These are phyloP conservation scores for Diplodia corticola DNA, from an alignment of 2,329 filamentous ascomycete species.

Conservation along the genomic window DNA sequence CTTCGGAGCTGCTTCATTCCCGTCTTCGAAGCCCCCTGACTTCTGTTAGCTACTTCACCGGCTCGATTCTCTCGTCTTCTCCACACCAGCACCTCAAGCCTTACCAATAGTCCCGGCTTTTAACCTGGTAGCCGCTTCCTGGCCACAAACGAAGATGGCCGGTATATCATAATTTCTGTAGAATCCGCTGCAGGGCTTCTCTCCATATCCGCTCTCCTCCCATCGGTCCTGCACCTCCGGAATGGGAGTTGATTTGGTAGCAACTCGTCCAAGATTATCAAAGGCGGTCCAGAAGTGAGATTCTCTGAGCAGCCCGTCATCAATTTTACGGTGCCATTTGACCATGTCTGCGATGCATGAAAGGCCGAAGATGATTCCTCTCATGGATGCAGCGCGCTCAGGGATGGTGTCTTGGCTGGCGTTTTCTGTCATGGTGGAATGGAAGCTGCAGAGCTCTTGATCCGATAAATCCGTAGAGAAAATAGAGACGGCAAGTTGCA, in stretches of 20 bases:
- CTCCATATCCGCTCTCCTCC: background rate
- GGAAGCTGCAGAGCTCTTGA: background rate
- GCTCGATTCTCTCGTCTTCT: background rate
- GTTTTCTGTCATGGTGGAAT: background rate
- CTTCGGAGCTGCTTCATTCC: background rate
- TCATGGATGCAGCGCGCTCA: background rate
- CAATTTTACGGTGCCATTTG: background rate
- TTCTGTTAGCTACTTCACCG: background rate
- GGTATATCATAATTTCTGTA: background rate
- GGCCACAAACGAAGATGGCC: background rate
- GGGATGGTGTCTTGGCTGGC: background rate
- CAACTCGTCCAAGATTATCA: background rate
- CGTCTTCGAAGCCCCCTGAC: background rate
- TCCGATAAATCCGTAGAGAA: background rate
- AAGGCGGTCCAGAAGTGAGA: background rate
- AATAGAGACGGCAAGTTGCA: background rate
- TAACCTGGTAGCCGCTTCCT: background rate
- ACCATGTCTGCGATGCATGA: background rate
- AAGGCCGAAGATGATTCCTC: background rate
- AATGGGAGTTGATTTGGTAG: background rate
- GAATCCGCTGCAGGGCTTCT: background rate
- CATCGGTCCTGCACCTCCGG: background rate
- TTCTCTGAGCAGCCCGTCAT: background rate
- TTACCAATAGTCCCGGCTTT: background rate
- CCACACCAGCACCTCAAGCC: background rate